Base-by-base conservation (phyloP, 306 rosid species). In the Quillaja saponaria region DNA sequence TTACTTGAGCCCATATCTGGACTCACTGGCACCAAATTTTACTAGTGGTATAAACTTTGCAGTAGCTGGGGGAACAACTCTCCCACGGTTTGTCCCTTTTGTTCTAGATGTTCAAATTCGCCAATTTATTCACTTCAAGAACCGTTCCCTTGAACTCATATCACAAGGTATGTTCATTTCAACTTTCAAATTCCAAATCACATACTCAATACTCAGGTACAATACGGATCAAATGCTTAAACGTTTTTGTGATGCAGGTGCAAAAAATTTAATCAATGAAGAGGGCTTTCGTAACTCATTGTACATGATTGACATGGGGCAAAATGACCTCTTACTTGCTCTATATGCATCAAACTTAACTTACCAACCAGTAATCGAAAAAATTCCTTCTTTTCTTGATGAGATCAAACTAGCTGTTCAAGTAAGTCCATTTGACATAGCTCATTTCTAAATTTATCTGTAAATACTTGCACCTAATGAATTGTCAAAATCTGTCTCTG, bases 31-130 rank as follows among this genome's bases (percentile, higher is more conserved):
- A 18, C 42, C 82, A 49, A 61, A 71, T 49, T 77, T 71, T 58
- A 71, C 52, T 20, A 39, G 40, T 17, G 78, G 78, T 14, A 64
- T 50, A 21, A 71, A 71, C 54, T 71, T 77, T 56, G 78, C 78
- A 0, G 37, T 50, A 16, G 49, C 71, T 21, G 82, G 78, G 33
- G 34, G 74, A 6, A 13, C 71, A 16, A 68, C 54, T 34, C 41
- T 53, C 21, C 71, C 78, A 12, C 51, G 44, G 21, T n/a, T 52
- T 35, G 53, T 40, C 10, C 72, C 78, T 34, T 72, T 78, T 40
- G 57, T 31, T 54, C 34, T 72, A 35, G 20, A 31, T 8, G 49
- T 63, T 28, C 82, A 78, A 58, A 19, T 72, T 50, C 71, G 49
- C 50, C 76, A 78, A 37, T 68, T 68, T 38, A 44, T 68, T 19